Evolutionary conservation across 306 rosid genomes (phyloP).

Genomic region (Parietaria judaica): DNA sequence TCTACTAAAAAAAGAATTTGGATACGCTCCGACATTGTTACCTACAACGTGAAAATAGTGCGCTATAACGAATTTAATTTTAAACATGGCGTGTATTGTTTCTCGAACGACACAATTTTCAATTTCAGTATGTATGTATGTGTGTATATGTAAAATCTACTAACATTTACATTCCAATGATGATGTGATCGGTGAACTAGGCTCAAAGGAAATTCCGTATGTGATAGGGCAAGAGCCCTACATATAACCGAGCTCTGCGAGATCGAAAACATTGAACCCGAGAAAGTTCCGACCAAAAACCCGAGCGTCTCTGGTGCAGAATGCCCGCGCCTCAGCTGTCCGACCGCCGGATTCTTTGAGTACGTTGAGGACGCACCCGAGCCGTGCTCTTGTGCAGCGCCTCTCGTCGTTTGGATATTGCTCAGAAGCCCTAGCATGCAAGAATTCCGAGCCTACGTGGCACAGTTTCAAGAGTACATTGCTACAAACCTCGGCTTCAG

Average conservation of each 20-base stretch:
- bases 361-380: background rate
- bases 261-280: background rate
- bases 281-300: background rate
- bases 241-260: background rate
- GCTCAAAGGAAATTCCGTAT: slow-evolving; percentile 14
- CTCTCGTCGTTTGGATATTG: slow-evolving; percentile 1
- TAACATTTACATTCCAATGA: too few species aligned
- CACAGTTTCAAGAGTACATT: background rate
- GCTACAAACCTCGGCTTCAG: background rate
- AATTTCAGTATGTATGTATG: too few species aligned
- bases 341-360: background rate
- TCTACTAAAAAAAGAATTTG: too few species aligned
- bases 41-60: too few species aligned
- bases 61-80: too few species aligned
- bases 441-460: slow-evolving; percentile 1
- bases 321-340: background rate
- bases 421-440: slow-evolving; percentile 12
- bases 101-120: too few species aligned
- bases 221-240: background rate
- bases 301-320: background rate
- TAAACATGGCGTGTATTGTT: too few species aligned
- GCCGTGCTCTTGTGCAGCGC: slow-evolving; percentile 18
- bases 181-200: background rate
- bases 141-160: too few species aligned
- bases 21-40: too few species aligned